phyloP scores from a whole-genome alignment of 31 red algal species.

The Endocladia muricata region DNA sequence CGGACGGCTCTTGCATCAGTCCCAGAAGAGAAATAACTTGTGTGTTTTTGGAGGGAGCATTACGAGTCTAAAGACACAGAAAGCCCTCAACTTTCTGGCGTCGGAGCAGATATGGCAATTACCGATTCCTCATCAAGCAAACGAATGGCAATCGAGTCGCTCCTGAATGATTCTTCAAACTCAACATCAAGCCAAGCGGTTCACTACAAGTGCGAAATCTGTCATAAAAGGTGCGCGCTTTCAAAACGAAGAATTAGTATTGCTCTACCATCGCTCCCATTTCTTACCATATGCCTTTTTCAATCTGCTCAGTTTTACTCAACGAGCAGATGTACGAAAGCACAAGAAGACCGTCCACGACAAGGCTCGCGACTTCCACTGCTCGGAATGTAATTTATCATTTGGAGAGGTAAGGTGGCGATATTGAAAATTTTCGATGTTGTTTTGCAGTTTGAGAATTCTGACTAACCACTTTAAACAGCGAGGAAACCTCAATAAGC shows the following conservation, averaged over 20 bases:
- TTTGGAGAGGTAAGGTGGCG: slow-evolving; percentile 65
- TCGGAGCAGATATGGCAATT: slow-evolving; percentile 7
- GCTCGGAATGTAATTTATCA: slow-evolving; percentile 35
- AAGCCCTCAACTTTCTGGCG: too few relatives aligned
- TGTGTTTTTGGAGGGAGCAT: too few relatives aligned
- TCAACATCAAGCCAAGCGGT: background rate
- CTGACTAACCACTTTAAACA: background rate
- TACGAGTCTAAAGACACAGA: too few relatives aligned
- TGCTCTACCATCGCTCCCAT: background rate
- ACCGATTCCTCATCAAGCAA: background rate
- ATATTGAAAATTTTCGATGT: background rate
- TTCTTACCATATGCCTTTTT: background rate
- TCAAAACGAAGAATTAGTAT: background rate
- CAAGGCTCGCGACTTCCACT: slow-evolving; percentile 69
- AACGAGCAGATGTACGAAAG: slow-evolving; percentile 68
- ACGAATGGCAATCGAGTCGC: slow-evolving; percentile 55
- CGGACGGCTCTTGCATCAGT: too few relatives aligned
- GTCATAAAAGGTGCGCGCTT: slow-evolving; percentile 44
- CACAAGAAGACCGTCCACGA: slow-evolving; percentile 71
- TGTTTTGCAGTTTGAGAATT: background rate
- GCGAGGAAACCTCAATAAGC: slow-evolving; percentile 72
- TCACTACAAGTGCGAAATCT: slow-evolving; percentile 45
- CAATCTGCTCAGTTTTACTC: slow-evolving; percentile 39
- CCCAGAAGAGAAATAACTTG: too few relatives aligned
- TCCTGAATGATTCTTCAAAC: slow-evolving; percentile 50